phyloP scores from a whole-genome alignment of 345 rosid species.

The Gossypium bickii region DNA sequence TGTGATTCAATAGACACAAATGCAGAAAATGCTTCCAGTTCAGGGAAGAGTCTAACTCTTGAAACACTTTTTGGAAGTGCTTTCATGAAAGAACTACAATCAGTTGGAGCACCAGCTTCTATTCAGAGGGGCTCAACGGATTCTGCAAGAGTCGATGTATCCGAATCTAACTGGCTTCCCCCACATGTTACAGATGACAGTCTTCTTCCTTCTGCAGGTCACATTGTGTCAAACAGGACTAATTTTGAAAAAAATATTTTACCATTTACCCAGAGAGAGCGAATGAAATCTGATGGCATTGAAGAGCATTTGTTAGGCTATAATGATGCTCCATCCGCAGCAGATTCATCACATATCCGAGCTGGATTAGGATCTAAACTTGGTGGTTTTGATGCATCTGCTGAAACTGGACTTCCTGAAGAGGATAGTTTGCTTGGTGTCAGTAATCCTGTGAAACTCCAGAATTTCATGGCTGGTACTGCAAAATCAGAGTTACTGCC shows the following conservation, averaged over 20 bases:
- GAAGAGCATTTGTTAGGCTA: conserved; percentile 40
- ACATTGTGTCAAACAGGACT: conserved; percentile 32
- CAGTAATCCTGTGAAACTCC: conserved; percentile 34
- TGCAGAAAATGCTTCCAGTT: conserved; percentile 27
- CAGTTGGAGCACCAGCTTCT: conserved; percentile 61
- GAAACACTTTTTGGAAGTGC: conserved; percentile 93
- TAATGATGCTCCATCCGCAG: conserved; percentile 38
- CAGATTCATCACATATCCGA: conserved; percentile 38
- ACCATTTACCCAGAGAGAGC: conserved; percentile 41
- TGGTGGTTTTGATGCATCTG: conserved; percentile 28
- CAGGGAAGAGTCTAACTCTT: conserved; percentile 70
- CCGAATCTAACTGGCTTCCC: conserved; percentile 37
- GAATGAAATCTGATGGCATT: conserved; percentile 34
- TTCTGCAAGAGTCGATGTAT: conserved; percentile 35
- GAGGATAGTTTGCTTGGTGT: conserved; percentile 45
- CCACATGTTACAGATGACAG: conserved; percentile 27
- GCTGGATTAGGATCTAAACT: conserved; percentile 41
- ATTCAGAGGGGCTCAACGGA: conserved; percentile 30
- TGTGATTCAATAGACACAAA: conserved; percentile 36
- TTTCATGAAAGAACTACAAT: conserved; percentile 88
- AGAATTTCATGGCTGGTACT: conserved; percentile 30
- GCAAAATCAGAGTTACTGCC: conserved; percentile 45
- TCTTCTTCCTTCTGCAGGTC: conserved; percentile 27
- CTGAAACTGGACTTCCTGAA: conserved; percentile 41
- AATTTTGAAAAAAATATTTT: conserved; percentile 22